These are phyloP conservation scores for Hortiboletus rubellus DNA, from an alignment of 1,284 basidiomycete species.

Conservation along the genomic window DNA sequence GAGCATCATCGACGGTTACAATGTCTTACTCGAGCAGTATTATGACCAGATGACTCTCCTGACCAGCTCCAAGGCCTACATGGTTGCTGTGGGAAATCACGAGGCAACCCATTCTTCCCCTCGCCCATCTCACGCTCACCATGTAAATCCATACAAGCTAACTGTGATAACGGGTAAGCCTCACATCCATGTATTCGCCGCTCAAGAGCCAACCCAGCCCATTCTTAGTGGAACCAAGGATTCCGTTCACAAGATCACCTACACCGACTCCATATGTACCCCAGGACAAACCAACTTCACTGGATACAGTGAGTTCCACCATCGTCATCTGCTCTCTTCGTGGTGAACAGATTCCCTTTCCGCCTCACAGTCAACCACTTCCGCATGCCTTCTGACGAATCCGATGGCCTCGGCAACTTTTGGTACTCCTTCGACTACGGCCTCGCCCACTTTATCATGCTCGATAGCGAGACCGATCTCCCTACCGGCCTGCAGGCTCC, in stretches of 20 bases:
- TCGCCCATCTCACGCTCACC: neutral
- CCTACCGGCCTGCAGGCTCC: slow-evolving; percentile 26
- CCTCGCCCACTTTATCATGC: slow-evolving; percentile 27
- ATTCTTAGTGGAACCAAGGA: slow-evolving; percentile 25
- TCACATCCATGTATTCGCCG: neutral
- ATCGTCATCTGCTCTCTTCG: too few relatives aligned
- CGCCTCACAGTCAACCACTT: slow-evolving; percentile 26
- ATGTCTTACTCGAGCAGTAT: slow-evolving; percentile 25
- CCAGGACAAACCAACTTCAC: slow-evolving; percentile 32
- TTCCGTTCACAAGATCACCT: slow-evolving; percentile 26
- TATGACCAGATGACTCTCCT: slow-evolving; percentile 30
- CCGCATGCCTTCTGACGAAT: slow-evolving; percentile 30
- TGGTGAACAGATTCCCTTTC: neutral
- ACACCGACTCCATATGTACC: slow-evolving; percentile 28
- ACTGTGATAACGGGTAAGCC: slow-evolving; percentile 31
- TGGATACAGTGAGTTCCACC: slow-evolving; percentile 25
- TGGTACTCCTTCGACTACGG: slow-evolving; percentile 36
- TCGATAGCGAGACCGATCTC: slow-evolving; percentile 29
- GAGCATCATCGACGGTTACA: slow-evolving; percentile 28
- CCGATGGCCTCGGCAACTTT: slow-evolving; percentile 30
- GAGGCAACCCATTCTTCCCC: slow-evolving; percentile 9
- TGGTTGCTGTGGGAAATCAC: slow-evolving; percentile 30
- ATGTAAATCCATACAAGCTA: slow-evolving; percentile 12
- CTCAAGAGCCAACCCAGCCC: neutral
- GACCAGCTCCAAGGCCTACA: slow-evolving; percentile 28